Conservation (phyloP, 2,329 filamentous ascomycete genomes). For the Talaromyces pinophilus region DNA sequence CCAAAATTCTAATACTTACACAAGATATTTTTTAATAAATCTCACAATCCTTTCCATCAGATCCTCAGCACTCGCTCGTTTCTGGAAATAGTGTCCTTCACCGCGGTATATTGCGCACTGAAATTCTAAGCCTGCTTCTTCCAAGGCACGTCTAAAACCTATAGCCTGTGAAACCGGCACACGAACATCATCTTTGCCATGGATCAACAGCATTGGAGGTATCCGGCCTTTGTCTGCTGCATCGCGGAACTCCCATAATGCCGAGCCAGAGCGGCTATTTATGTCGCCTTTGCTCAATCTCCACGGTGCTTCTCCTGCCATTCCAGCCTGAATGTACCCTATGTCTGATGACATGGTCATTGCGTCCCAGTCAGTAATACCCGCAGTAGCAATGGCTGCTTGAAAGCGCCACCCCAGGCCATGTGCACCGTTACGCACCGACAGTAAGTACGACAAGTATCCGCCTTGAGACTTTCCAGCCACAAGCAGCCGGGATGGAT, state of each 20-base stretch:
- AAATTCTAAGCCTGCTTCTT: slow-evolving; percentile 12
- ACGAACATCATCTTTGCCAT: slow-evolving; percentile 5
- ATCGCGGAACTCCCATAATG: slow-evolving; percentile 17
- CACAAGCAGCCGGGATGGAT: slow-evolving; percentile 6
- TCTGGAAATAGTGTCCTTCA: slow-evolving; percentile 13
- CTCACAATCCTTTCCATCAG: slow-evolving; percentile 17
- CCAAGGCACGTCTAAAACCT: slow-evolving; percentile 7
- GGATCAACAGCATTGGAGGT: slow-evolving; percentile 16
- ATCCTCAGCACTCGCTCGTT: slow-evolving; percentile 14
- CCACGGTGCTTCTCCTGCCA: slow-evolving; percentile 14
- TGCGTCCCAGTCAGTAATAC: slow-evolving; percentile 14
- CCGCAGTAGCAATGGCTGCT: slow-evolving; percentile 9
- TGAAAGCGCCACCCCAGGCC: slow-evolving; percentile 6
- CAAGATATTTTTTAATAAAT: slow-evolving; percentile 15
- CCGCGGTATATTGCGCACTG: slow-evolving; percentile 12
- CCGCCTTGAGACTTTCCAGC: slow-evolving; percentile 14
- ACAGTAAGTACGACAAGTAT: slow-evolving; percentile 11
- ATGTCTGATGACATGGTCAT: slow-evolving; percentile 15
- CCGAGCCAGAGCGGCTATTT: slow-evolving; percentile 3
- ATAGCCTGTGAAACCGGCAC: slow-evolving; percentile 11
- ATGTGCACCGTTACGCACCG: slow-evolving; percentile 9
- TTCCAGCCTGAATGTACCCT: slow-evolving; percentile 4
- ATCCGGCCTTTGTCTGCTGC: slow-evolving; percentile 12
- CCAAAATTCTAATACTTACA: not conserved
- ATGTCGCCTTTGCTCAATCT: slow-evolving; percentile 6